phyloP scores from a whole-genome alignment of 2,329 filamentous ascomycete species.

The Fusarium newnesense region DNA sequence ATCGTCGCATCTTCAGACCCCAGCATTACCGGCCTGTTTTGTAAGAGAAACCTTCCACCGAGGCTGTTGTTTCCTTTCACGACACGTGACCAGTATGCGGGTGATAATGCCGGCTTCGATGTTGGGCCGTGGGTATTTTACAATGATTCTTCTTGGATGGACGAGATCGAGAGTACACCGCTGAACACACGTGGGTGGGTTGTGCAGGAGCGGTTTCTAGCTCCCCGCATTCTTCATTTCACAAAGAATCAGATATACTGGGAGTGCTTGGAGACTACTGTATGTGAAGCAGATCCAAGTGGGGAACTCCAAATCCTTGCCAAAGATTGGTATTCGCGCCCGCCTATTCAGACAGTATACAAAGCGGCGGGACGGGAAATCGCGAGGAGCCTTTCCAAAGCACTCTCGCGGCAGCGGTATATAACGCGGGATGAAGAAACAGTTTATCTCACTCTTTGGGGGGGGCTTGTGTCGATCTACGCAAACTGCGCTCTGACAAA shows the following conservation, averaged over 20 bases:
- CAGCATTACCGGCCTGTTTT: fast-evolving
- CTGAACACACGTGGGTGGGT: not conserved
- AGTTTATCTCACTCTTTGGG: not conserved
- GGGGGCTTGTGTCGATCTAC: not conserved
- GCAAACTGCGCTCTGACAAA: not conserved
- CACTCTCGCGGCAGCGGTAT: not conserved
- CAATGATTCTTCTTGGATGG: not conserved
- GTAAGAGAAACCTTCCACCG: not conserved
- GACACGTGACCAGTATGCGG: too few relatives aligned
- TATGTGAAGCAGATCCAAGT: not conserved
- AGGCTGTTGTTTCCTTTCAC: not conserved
- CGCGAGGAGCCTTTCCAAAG: not conserved
- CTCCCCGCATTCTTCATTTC: not conserved
- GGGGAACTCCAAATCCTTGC: not conserved
- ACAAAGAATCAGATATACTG: not conserved
- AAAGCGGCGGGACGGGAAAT: not conserved
- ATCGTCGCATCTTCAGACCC: not conserved
- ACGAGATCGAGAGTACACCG: fast-evolving
- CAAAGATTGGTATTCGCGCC: fast-evolving
- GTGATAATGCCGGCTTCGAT: too few relatives aligned
- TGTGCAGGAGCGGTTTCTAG: fast-evolving
- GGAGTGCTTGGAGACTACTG: fast-evolving
- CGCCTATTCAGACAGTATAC: not conserved
- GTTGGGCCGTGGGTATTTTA: not conserved
- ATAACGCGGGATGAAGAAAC: not conserved